Base-by-base conservation (phyloP, 345 rosid genomes). In the Capsella bursapastoris region DNA sequence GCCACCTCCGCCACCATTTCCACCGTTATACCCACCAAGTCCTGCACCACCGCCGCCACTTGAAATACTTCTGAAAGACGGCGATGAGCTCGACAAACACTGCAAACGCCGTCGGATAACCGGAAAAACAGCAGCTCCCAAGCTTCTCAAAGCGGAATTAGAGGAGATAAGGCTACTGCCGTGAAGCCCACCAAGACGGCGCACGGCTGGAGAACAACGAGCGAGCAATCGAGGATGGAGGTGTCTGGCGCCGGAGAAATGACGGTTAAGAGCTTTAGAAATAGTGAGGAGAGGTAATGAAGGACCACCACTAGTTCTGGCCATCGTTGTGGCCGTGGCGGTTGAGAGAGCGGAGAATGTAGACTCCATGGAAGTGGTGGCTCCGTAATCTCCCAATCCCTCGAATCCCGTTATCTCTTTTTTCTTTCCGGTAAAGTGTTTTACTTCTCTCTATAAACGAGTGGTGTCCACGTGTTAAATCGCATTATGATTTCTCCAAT, bases 241-340 rank as follows among this genome's bases (percentile, higher is more conserved):
- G 16, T 60, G 51, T 31, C 57, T 70, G 56, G 35, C 45, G 55
- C 40, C 44, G 71, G 75, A 51, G 16, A 87, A 62, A 51, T 79
- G 88, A 58, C 78, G 84, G 69, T 82, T 82, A 6, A 87, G 82
- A 51, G 86, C 85, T 72, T 73, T 86, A 63, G 92, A 82, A 13
- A 88, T 66, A 38, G 89, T 79, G 76, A 84, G 82, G 73, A 83
- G 65, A 64, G 82, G 74, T 27, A 79, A 32, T 14, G 79, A 79
- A 67, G 82, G 61, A 53, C 55, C 70, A 45, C 7, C 22, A n/a
- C 7, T 7, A 1, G 87, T 68, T 43, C 82, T 51, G 2, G 81
- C 51, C 64, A 81, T 60, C 3, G 66, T 38, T 45, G 81, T 64
- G 3, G 81, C 58, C 7, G 79, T 75, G 7, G 73, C 63, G 3